Evolutionary conservation across 371 early-diverging fungal genomes (phyloP).

Genomic region (Agmasoma carcini): DNA sequence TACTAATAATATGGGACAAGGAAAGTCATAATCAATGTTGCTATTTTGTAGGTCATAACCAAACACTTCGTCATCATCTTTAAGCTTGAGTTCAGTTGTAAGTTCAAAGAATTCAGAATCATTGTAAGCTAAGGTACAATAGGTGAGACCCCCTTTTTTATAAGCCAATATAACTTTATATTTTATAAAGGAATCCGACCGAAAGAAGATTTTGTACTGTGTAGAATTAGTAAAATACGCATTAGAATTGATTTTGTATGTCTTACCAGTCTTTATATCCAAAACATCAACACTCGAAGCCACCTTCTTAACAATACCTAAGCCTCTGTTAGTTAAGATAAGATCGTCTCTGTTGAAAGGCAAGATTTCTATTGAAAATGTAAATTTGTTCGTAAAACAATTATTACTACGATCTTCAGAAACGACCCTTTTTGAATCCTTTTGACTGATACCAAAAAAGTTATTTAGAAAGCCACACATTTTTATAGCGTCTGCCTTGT

Average conservation of each 20-base stretch:
- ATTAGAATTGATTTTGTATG: constrained; percentile 19
- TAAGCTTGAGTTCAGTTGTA: constrained; percentile 20
- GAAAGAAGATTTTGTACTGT: constrained; percentile 28
- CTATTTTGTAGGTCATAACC: constrained; percentile 33
- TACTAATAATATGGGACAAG: constrained; percentile 24
- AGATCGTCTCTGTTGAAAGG: constrained; percentile 94
- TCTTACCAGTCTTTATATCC: constrained; percentile 28
- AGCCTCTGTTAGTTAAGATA: constrained; percentile 24
- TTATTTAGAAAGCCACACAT: constrained; percentile 80
- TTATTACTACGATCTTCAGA: constrained; percentile 80
- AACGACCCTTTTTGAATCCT: constrained; percentile 80
- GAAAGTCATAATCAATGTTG: constrained; percentile 10
- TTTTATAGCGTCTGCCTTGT: constrained; percentile 72
- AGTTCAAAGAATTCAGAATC: constrained; percentile 11
- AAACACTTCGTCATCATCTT: constrained; percentile 38
- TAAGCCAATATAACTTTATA: constrained; percentile 40
- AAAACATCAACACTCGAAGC: constrained; percentile 27
- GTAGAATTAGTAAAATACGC: constrained; percentile 39
- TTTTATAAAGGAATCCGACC: constrained; percentile 19
- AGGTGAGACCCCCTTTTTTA: constrained; percentile 1
- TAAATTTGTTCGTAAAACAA: constrained; percentile 81
- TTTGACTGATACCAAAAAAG: constrained; percentile 63
- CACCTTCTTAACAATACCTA: constrained; percentile 41
- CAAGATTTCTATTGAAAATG: constrained; percentile 78
- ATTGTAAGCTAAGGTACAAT: constrained; percentile 16